Evolutionary conservation across 2,329 filamentous ascomycete species (phyloP).

Genomic region (Diaporthe australafricana): DNA sequence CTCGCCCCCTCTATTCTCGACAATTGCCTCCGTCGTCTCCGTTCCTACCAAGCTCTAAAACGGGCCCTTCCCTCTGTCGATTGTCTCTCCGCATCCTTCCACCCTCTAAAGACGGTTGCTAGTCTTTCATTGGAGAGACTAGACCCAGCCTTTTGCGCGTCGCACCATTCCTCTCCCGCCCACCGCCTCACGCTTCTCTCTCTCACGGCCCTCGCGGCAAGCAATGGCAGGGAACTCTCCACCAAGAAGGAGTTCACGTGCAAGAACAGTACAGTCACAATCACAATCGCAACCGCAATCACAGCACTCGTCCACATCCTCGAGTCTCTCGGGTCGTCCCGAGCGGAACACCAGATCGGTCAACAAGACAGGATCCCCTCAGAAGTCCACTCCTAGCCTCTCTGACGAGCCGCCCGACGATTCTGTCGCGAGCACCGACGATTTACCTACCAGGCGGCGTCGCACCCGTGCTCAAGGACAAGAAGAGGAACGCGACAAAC

Average conservation of each 20-base stretch:
- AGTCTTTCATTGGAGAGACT: slow-evolving; percentile 39
- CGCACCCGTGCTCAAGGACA: slow-evolving; percentile 76
- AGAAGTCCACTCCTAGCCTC: slow-evolving; percentile 81
- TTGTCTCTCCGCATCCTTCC: slow-evolving; percentile 36
- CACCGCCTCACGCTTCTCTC: slow-evolving; percentile 46
- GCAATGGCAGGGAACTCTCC: slow-evolving; percentile 71
- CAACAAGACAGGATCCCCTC: slow-evolving; percentile 78
- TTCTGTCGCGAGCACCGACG: slow-evolving; percentile 63
- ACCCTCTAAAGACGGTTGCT: slow-evolving; percentile 41
- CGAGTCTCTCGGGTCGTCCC: slow-evolving; percentile 79
- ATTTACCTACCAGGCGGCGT: slow-evolving; percentile 78
- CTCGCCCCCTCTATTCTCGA: slow-evolving; percentile 2
- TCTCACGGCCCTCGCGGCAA: slow-evolving; percentile 48
- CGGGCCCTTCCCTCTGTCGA: slow-evolving; percentile 3
- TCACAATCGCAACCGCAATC: slow-evolving; percentile 77
- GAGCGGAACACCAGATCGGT: slow-evolving; percentile 80
- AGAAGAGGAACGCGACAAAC: slow-evolving; percentile 67
- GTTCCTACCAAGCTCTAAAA: slow-evolving; percentile 10
- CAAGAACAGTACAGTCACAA: slow-evolving; percentile 81
- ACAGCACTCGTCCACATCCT: slow-evolving; percentile 78
- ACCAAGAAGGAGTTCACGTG: slow-evolving; percentile 91
- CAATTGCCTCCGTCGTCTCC: slow-evolving; percentile 9
- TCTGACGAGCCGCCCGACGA: slow-evolving; percentile 78
- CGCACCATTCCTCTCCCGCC: slow-evolving; percentile 31
- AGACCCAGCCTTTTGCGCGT: slow-evolving; percentile 26